These are phyloP conservation scores for Eleusine indica DNA, from an alignment of 176 grass and related monocot genomes.

Conservation along the genomic window DNA sequence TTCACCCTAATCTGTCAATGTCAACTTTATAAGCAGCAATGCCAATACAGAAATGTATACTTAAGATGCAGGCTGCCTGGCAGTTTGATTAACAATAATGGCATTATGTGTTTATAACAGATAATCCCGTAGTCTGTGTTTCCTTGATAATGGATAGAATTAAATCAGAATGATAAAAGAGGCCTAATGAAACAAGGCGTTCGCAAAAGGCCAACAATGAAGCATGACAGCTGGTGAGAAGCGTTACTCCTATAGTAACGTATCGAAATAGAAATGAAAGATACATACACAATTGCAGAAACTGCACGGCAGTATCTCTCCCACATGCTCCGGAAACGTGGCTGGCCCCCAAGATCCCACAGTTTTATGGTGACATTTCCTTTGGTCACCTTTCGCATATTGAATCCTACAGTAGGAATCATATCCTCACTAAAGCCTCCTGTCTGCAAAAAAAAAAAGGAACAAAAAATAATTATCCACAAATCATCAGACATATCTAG, in stretches of 20 bases:
- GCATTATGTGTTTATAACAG: background rate
- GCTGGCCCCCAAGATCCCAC: constrained; percentile 99
- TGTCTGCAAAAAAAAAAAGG: constrained; percentile 50
- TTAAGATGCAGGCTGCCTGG: background rate
- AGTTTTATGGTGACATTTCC: constrained; percentile 99
- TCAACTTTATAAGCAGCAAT: constrained; percentile 17
- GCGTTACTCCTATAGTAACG: constrained; percentile 1
- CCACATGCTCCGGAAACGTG: constrained; percentile 99
- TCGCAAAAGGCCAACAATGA: constrained; percentile 25
- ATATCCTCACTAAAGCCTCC: constrained; percentile 98
- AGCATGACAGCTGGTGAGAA: constrained; percentile 20
- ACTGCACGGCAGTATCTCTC: constrained; percentile 99
- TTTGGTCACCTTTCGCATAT: constrained; percentile 98
- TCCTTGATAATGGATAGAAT: background rate
- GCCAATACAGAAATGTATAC: background rate
- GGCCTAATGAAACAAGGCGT: background rate
- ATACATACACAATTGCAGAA: constrained; percentile 95
- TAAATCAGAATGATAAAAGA: constrained; percentile 1
- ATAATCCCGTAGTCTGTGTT: constrained; percentile 6
- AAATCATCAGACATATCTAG: constrained; percentile 14
- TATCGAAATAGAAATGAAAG: constrained; percentile 10
- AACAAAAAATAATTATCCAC: background rate
- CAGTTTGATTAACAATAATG: constrained; percentile 6
- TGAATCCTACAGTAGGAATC: constrained; percentile 99
- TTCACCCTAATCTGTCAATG: background rate